Evolutionary conservation across 1,284 basidiomycete genomes (phyloP), one percentile per base, ranked within the genome.

Genomic region (Leccinum cinnamomeum): DNA sequence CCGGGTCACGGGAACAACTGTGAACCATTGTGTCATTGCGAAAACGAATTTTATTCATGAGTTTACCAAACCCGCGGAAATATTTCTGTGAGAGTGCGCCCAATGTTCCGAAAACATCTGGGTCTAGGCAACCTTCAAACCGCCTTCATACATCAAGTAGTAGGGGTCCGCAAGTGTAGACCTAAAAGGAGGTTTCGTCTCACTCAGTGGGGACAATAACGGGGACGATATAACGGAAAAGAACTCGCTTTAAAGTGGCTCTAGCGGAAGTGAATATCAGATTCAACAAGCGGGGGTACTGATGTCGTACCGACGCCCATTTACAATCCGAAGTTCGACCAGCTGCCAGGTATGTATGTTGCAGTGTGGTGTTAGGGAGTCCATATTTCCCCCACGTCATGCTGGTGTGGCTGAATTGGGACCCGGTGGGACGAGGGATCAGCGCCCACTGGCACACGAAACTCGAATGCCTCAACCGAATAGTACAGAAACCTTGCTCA

Each of bases 401-500:
- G 44, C 18, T 18, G 41, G 41, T 44, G 14, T 7, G n/a, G 10
- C 41, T 18, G 10, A n/a, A 44, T n/a, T 5, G n/a, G 44, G 6
- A 20, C 44, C 18, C 6, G n/a, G 11, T 11, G 12, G 12, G 35
- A 37, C 35, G 12, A 12, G 35, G 20, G 46, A 48, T 48, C 20
- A 1, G 20, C 20, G 12, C 20, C 46, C 18, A 11, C 25, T 25
- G 25, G 25, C 25, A 25, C 11, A 46, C 3, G 44, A 46, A 20
- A 46, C 35, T 71, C 60, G 4, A 70, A 74, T 28, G 64, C 67
- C 7, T 66, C 72, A 7, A 62, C 66, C 1, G 67, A 70, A 56
- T 64, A 72, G 48, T 73, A 77, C 57, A 65, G 60, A 59, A 74
- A 76, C 56, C 69, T 76, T 14, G 74, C 73, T 58, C 16, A 65